These are phyloP conservation scores for Asterophora lycoperdoides DNA, from an alignment of 768 basidiomycete genomes.

Conservation along the genomic window DNA sequence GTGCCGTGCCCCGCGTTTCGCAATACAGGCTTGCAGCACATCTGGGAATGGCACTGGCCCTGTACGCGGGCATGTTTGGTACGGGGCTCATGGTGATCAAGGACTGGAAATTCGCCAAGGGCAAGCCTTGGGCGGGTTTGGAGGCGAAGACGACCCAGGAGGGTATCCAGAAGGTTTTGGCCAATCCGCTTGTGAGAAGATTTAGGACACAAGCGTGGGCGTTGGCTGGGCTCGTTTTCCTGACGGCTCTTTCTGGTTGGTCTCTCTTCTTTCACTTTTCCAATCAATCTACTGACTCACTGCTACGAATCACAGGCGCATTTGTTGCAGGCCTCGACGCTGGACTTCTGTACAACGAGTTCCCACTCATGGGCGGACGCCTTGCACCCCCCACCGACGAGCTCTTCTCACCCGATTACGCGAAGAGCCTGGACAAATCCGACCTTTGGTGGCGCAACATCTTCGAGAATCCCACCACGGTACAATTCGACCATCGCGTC, in stretches of 20 bases:
- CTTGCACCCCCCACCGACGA: constrained; percentile 80
- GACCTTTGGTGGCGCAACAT: constrained; percentile 96
- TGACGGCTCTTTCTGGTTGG: constrained; percentile 90
- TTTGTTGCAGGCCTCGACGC: constrained; percentile 98
- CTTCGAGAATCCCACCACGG: constrained; percentile 96
- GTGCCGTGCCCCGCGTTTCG: constrained; percentile 89
- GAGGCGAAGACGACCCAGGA: constrained; percentile 19
- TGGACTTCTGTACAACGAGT: constrained; percentile 96
- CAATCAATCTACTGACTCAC: background rate
- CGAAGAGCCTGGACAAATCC: constrained; percentile 59
- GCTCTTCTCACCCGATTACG: constrained; percentile 73
- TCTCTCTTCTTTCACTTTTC: constrained; percentile 5
- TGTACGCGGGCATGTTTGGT: constrained; percentile 93
- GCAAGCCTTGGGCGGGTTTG: constrained; percentile 56
- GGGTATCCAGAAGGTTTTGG: constrained; percentile 43
- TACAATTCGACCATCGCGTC: constrained; percentile 94
- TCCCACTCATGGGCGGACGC: constrained; percentile 91
- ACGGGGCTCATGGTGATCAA: constrained; percentile 70
- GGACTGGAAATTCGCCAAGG: constrained; percentile 71
- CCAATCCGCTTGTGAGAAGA: constrained; percentile 50
- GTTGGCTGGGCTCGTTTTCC: constrained; percentile 74
- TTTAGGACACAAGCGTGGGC: constrained; percentile 59
- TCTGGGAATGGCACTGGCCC: constrained; percentile 81
- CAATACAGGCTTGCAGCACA: constrained; percentile 97
- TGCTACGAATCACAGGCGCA: constrained; percentile 57